Evolutionary conservation across 352 stramenopile species (phyloP), one percentile per base, ranked within the genome.

Genomic region (Globisporangium nagaii): DNA sequence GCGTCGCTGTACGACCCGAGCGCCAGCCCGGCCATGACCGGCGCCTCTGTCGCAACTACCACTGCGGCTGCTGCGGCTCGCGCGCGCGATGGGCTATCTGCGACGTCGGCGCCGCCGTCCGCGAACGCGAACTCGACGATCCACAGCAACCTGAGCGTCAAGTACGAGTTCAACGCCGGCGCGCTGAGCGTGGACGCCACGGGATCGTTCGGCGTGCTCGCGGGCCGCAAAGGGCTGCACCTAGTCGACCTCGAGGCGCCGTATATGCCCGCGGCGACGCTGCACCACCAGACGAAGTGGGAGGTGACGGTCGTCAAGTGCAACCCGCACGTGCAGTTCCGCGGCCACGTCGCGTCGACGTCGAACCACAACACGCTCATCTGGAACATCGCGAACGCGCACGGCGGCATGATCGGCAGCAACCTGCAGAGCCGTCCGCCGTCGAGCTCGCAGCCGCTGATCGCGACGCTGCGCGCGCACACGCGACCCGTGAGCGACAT

Each of bases 331-430:
- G 66, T 68, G 31, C 61, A 75, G n/a, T 85, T 79, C 62, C 75
- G 76, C 56, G 70, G 63, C 55, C 67, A 79, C 58, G 80, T 92
- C 25, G 81, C 82, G 6, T 90, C 84, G 13, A 90, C 84, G 35
- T 88, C 79, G 39, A 88, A 92, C 65, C 71, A 84, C 40, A 86
- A 89, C 56, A 89, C 80, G 35, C 73, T 94, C 40, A 78, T 94
- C 32, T 94, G 84, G 84, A 71, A 90, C 55, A 73, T 94, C 37
- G 47, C 68, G 12, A 54, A 60, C 27, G 62, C 54, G 36, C 56
- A 48, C 32, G 63, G 46, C 30, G 48, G 3, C 22, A 63, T 48
- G 58, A 66, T 30, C 25, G 30, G 45, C 7, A 45, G 56, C 37
- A 11, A n/a, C n/a, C n/a, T 39, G 3, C 43, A 50, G 27, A 50